Percentiles rank a stretch among this genome's conserved stretches.
phyloP scores from a whole-genome alignment of 1,284 basidiomycete genomes.

The Retiboletus flavoniger region DNA sequence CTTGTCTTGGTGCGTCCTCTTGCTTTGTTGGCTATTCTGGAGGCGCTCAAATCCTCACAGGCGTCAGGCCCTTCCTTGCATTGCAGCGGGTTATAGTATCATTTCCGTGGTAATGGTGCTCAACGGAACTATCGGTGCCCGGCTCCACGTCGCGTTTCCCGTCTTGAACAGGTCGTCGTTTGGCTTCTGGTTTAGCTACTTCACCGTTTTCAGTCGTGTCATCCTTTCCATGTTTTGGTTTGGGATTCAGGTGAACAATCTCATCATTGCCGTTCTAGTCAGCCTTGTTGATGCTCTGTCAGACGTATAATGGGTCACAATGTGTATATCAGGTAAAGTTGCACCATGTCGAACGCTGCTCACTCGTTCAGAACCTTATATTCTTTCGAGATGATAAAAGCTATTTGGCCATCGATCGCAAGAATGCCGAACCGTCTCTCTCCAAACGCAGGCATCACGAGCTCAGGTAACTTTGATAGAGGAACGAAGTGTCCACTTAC shows the following conservation, averaged over 20 bases:
- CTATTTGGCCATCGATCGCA: slow-evolving; percentile 65
- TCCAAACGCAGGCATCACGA: slow-evolving; percentile 53
- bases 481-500: neutral
- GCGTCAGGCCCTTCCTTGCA: slow-evolving; percentile 52
- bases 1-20: slow-evolving; percentile 45
- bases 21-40: neutral
- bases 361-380: neutral
- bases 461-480: slow-evolving; percentile 36
- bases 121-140: slow-evolving; percentile 60
- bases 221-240: slow-evolving; percentile 66
- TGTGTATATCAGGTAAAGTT: slow-evolving; percentile 30
- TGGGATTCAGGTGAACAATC: slow-evolving; percentile 43
- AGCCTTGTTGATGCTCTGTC: neutral
- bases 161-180: slow-evolving; percentile 62
- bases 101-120: slow-evolving; percentile 49
- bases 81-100: slow-evolving; percentile 45
- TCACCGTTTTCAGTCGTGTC: slow-evolving; percentile 60
- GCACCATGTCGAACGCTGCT: neutral
- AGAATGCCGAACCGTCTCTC: slow-evolving; percentile 56
- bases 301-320: slow-evolving; percentile 33
- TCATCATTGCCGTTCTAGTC: neutral
- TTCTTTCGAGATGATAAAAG: slow-evolving; percentile 51
- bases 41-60: slow-evolving; percentile 26
- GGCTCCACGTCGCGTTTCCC: slow-evolving; percentile 62
- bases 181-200: slow-evolving; percentile 64